Conservation (phyloP, 2,329 filamentous ascomycete species). For the Fonsecaea pedrosoi region DNA sequence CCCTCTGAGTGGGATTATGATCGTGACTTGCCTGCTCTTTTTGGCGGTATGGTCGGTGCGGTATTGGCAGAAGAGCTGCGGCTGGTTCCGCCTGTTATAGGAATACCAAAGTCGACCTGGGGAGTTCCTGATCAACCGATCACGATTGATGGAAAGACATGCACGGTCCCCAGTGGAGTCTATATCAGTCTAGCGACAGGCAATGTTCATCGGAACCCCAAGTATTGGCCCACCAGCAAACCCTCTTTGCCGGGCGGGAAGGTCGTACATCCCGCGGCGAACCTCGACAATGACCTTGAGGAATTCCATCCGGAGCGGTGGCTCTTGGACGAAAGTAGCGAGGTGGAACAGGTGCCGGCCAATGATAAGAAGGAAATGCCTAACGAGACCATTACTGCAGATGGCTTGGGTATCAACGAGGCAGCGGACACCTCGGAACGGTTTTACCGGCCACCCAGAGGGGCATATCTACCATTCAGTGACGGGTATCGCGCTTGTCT, state of each 20-base stretch:
- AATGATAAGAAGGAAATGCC: constrained; percentile 29
- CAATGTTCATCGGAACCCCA: constrained; percentile 70
- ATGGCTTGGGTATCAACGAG: constrained; percentile 58
- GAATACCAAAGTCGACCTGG: constrained; percentile 71
- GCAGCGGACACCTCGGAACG: constrained; percentile 67
- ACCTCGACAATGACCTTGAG: constrained; percentile 63
- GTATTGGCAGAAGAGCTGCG: constrained; percentile 80
- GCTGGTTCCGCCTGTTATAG: constrained; percentile 72
- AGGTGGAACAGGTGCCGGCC: constrained; percentile 22
- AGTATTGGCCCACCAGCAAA: constrained; percentile 68
- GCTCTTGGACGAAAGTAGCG: constrained; percentile 55
- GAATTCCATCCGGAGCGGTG: constrained; percentile 77
- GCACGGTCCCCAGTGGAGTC: constrained; percentile 64
- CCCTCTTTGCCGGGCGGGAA: constrained; percentile 50
- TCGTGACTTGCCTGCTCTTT: constrained; percentile 65
- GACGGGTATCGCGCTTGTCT: constrained; percentile 63
- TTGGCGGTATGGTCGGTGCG: constrained; percentile 73
- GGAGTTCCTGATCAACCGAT: constrained; percentile 58
- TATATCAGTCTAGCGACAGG: constrained; percentile 64
- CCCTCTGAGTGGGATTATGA: constrained; percentile 75
- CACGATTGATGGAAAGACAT: constrained; percentile 63
- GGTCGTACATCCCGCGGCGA: constrained; percentile 42
- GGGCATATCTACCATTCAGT: constrained; percentile 63
- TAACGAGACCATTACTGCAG: constrained; percentile 36
- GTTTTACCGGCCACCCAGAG: constrained; percentile 64